phyloP scores from a whole-genome alignment of 805 yeast genomes.

The Lachancea cidri region DNA sequence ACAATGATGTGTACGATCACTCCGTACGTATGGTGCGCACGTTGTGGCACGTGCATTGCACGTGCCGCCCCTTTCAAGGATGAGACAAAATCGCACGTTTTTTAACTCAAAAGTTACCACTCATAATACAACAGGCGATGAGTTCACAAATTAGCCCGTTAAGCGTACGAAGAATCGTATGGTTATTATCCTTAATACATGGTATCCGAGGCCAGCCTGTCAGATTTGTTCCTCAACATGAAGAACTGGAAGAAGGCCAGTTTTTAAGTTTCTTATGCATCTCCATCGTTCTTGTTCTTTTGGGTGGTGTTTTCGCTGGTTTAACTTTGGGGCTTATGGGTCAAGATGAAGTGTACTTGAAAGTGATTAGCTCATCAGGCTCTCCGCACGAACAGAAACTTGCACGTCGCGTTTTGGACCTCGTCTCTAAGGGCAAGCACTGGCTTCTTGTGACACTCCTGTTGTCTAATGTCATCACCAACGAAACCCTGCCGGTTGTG shows the following conservation, averaged over 20 bases:
- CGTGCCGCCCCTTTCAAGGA: not conserved
- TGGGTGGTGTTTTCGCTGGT: constrained; percentile 92
- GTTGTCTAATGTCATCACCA: constrained; percentile 83
- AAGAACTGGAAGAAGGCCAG: constrained; percentile 14
- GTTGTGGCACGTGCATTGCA: not conserved
- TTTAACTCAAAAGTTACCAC: not conserved
- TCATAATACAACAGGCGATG: not conserved
- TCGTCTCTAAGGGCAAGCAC: constrained; percentile 83
- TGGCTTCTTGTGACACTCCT: constrained; percentile 92
- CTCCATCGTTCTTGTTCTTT: constrained; percentile 56
- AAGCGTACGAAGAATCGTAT: constrained; percentile 5
- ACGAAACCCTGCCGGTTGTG: constrained; percentile 91
- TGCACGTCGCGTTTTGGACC: constrained; percentile 64
- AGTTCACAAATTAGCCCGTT: not conserved
- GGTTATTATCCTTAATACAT: constrained; percentile 8
- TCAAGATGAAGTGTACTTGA: constrained; percentile 91
- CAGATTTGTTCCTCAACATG: not conserved
- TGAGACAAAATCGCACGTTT: too few species aligned
- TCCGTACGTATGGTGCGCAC: too few species aligned
- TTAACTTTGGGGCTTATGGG: constrained; percentile 96
- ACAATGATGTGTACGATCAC: too few species aligned
- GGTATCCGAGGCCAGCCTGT: constrained; percentile 7
- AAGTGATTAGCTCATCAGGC: constrained; percentile 90
- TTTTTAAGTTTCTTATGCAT: constrained; percentile 46
- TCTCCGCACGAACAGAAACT: constrained; percentile 57